These are phyloP conservation scores for Babesia caballi DNA, from an alignment of 169 alveolate genomes.

Conservation along the genomic window DNA sequence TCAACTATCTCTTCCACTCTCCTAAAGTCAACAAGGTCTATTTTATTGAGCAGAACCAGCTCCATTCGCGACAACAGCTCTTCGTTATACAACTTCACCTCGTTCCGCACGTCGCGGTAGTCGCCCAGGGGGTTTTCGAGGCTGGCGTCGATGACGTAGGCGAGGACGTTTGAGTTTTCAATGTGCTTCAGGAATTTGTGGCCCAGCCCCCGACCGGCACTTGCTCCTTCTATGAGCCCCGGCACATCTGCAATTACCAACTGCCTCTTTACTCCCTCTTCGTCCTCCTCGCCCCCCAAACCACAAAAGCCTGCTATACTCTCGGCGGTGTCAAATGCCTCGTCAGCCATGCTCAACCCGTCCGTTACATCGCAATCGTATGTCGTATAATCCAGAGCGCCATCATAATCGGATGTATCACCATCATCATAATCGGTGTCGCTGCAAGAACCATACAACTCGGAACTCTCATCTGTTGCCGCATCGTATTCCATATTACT, in stretches of 20 bases:
- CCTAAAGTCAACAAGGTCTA: slow-evolving; percentile 25
- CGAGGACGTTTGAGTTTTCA: slow-evolving; percentile 80
- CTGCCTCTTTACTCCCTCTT: background rate
- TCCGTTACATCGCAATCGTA: too few relatives aligned
- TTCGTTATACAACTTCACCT: slow-evolving; percentile 27
- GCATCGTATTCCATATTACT: too few relatives aligned
- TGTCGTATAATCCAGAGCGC: background rate
- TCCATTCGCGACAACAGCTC: slow-evolving; percentile 16
- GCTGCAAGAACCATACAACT: background rate
- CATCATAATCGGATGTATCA: background rate
- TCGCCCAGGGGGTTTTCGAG: slow-evolving; percentile 54
- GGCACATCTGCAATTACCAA: slow-evolving; percentile 87
- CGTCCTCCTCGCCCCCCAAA: background rate
- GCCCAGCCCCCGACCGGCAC: slow-evolving; percentile 86
- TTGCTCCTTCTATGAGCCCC: slow-evolving; percentile 89
- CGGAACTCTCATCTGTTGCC: too few relatives aligned
- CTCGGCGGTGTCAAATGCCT: background rate
- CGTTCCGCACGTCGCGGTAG: slow-evolving; percentile 49
- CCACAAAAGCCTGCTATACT: background rate
- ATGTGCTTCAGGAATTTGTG: slow-evolving; percentile 85
- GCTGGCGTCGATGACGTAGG: slow-evolving; percentile 67
- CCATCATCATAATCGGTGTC: background rate
- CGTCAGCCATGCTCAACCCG: too few relatives aligned
- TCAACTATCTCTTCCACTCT: slow-evolving; percentile 13
- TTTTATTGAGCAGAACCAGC: slow-evolving; percentile 47